A percentile compares a stretch with the other conserved stretches of the same genome.
phyloP scores from a whole-genome alignment of 495 filamentous ascomycete genomes.

The Trichoderma reesei region DNA sequence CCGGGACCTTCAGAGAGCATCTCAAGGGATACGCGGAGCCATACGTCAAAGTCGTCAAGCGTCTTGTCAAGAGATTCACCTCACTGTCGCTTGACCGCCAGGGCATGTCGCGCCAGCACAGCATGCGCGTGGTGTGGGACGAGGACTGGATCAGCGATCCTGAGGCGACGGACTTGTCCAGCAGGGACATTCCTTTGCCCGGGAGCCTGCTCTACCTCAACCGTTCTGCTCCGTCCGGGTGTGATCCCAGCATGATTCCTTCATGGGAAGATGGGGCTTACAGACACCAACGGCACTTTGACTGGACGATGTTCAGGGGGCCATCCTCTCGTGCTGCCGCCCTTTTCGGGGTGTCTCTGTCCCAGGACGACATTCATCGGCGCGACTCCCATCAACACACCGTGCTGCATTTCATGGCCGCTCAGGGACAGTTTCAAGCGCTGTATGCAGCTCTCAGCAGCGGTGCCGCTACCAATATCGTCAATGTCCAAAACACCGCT shows the following conservation, averaged over 20 bases:
- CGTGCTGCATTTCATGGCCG: conserved; percentile 32
- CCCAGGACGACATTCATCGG: no score
- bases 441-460: conserved; percentile 22
- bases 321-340: no score
- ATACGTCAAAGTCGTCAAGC: conserved; percentile 19
- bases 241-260: no score
- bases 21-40: conserved; percentile 17
- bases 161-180: no score
- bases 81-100: conserved; percentile 15
- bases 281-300: not conserved
- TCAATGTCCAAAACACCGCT: conserved; percentile 26
- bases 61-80: conserved; percentile 24
- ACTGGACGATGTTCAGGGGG: not conserved
- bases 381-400: conserved; percentile 36
- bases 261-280: not conserved
- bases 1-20: conserved; percentile 20
- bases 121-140: not conserved
- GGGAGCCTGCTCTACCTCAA: conserved; percentile 28
- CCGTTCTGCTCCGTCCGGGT: conserved; percentile 4
- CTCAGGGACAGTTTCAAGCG: conserved; percentile 19
- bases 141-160: not conserved
- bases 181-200: conserved; percentile 20
- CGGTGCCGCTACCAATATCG: conserved; percentile 9
- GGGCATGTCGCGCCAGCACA: conserved; percentile 13
- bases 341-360: not conserved